Percentiles rank a stretch among this genome's conserved stretches.
Conservation (phyloP, 345 rosid genomes). For the Salix purpurea region DNA sequence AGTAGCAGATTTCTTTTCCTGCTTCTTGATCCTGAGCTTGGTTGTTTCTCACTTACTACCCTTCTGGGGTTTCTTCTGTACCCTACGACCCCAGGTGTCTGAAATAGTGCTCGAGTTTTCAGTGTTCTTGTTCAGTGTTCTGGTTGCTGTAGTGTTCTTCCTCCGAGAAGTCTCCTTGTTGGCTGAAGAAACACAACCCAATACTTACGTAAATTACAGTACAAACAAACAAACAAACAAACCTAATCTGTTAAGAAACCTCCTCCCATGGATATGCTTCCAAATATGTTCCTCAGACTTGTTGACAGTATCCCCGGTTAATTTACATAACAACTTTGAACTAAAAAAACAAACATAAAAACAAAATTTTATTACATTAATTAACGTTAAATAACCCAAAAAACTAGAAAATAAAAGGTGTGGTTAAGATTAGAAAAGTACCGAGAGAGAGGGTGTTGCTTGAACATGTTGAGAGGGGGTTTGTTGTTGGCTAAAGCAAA, state of each 20-base stretch:
- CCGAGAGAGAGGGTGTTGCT: conserved; percentile 67
- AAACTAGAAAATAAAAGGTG: neutral
- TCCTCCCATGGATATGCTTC: conserved; percentile 79
- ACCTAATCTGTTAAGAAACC: conserved; percentile 87
- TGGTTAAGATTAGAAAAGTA: conserved; percentile 7
- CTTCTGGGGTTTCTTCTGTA: conserved; percentile 29
- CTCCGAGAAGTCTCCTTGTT: conserved; percentile 39
- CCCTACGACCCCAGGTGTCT: conserved; percentile 16
- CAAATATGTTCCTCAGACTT: conserved; percentile 87
- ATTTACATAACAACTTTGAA: conserved; percentile 75
- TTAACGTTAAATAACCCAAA: neutral
- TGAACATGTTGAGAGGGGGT: conserved; percentile 81
- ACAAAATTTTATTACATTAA: neutral
- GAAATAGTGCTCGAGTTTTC: conserved; percentile 25
- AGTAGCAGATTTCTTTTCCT: conserved; percentile 39
- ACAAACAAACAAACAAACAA: neutral
- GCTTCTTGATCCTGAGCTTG: conserved; percentile 39
- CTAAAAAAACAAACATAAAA: conserved; percentile 33
- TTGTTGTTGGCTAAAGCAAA: conserved; percentile 54
- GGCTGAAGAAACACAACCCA: neutral
- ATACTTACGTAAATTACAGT: neutral
- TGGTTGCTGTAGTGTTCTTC: conserved; percentile 39
- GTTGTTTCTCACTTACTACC: conserved; percentile 40
- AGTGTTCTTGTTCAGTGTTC: conserved; percentile 28
- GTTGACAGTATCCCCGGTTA: conserved; percentile 81